A percentile compares a stretch with the other conserved stretches of the same genome.
These are phyloP conservation scores for Trichoderma sp. DNA, from an alignment of 2,329 filamentous ascomycete genomes.

Conservation along the genomic window DNA sequence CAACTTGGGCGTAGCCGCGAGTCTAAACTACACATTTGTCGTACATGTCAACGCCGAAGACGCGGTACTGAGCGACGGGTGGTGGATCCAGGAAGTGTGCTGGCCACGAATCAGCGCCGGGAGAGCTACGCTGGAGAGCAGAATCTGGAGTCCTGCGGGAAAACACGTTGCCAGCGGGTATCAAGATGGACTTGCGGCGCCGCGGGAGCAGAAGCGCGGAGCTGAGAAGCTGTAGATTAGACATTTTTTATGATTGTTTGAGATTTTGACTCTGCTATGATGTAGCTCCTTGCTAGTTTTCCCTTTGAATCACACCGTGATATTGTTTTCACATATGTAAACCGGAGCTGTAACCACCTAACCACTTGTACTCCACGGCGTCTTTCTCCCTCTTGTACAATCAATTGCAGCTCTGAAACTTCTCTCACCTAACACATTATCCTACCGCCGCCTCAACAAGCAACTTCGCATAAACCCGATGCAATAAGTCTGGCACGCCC, in stretches of 20 bases:
- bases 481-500: neutral
- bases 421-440: neutral
- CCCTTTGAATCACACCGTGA: neutral
- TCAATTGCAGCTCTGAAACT: neutral
- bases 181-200: slow-evolving; percentile 47
- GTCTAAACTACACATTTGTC: slow-evolving; percentile 50
- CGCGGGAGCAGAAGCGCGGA: slow-evolving; percentile 21
- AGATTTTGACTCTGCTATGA: neutral
- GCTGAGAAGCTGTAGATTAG: neutral
- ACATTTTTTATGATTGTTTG: neutral
- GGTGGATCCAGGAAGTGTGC: slow-evolving; percentile 53
- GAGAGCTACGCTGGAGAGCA: slow-evolving; percentile 45
- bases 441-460: neutral
- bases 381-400: neutral
- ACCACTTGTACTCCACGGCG: neutral
- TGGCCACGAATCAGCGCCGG: slow-evolving; percentile 49
- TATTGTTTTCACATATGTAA: neutral
- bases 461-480: neutral
- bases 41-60: slow-evolving; percentile 49
- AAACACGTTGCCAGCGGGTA: slow-evolving; percentile 53
- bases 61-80: slow-evolving; percentile 47
- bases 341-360: neutral
- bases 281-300: neutral
- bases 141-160: slow-evolving; percentile 52
- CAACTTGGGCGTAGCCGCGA: slow-evolving; percentile 42